Evolutionary conservation across 192 early-diverging fungal genomes (phyloP).

Genomic region (Coemansia sp.): DNA sequence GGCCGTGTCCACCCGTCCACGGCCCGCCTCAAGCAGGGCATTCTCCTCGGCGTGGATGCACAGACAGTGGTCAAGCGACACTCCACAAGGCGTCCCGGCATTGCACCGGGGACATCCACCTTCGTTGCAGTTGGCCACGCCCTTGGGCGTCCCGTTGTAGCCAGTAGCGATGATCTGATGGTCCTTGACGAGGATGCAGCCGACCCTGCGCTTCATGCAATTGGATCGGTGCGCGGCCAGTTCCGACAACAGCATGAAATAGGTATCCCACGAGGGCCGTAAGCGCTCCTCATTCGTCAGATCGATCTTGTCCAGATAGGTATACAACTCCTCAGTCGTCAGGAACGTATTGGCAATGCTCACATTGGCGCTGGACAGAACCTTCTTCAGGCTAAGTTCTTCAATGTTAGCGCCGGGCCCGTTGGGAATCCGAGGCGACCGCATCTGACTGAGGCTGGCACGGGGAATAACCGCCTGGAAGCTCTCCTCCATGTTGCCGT

Average conservation of each 20-base stretch:
- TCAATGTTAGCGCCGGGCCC: neutral
- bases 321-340: constrained; percentile 28
- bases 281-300: constrained; percentile 68
- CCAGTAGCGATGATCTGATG: constrained; percentile 89
- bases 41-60: constrained; percentile 99
- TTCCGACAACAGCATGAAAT: constrained; percentile 93
- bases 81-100: constrained; percentile 69
- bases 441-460: neutral
- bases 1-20: constrained; percentile 72
- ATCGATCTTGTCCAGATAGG: constrained; percentile 48
- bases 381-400: constrained; percentile 26
- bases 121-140: constrained; percentile 87
- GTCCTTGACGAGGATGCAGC: constrained; percentile 87
- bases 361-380: constrained; percentile 52
- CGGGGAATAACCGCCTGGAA: neutral
- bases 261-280: constrained; percentile 93
- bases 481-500: constrained; percentile 1
- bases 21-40: constrained; percentile 91
- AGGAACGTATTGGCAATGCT: constrained; percentile 58
- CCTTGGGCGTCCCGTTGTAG: constrained; percentile 97
- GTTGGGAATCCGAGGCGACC: constrained; percentile 22
- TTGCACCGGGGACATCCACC: constrained; percentile 95
- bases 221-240: constrained; percentile 86
- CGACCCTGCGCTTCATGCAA: constrained; percentile 98
- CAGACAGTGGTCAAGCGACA: constrained; percentile 76